These are phyloP conservation scores for Trichoderma citrinoviride DNA, from an alignment of 2,329 filamentous ascomycete species.

Conservation along the genomic window DNA sequence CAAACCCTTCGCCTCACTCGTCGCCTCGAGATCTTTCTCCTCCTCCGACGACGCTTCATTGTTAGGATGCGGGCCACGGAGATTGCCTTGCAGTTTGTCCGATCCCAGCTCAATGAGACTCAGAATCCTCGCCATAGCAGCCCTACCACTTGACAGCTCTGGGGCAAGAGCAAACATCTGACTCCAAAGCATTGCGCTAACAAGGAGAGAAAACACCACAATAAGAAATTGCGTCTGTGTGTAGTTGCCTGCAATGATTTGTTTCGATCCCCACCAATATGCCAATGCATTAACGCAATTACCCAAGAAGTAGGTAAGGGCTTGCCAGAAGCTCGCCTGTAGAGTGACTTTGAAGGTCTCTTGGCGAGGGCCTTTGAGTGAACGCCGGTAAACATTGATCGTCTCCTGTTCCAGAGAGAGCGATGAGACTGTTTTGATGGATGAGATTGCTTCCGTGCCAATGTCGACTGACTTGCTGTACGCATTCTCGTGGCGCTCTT, in stretches of 20 bases:
- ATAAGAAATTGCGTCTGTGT: slow-evolving; percentile 59
- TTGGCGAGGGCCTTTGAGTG: slow-evolving; percentile 37
- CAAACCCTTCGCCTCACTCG: background rate
- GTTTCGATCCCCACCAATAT: slow-evolving; percentile 66
- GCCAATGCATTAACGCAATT: slow-evolving; percentile 62
- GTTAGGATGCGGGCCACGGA: too few relatives aligned
- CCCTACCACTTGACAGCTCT: slow-evolving; percentile 57
- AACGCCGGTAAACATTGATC: slow-evolving; percentile 40
- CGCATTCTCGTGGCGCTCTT: slow-evolving; percentile 57
- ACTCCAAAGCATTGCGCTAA: slow-evolving; percentile 60
- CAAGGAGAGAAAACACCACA: slow-evolving; percentile 59
- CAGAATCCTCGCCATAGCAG: slow-evolving; percentile 49
- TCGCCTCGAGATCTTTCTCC: background rate
- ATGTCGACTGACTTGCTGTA: slow-evolving; percentile 60
- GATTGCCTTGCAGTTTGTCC: background rate
- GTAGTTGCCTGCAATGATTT: slow-evolving; percentile 58
- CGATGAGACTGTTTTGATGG: slow-evolving; percentile 58
- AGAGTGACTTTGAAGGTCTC: slow-evolving; percentile 37
- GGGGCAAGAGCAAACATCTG: slow-evolving; percentile 65
- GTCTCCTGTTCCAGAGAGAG: slow-evolving; percentile 42
- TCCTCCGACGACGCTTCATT: background rate
- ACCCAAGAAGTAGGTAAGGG: slow-evolving; percentile 47
- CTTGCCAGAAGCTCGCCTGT: slow-evolving; percentile 46
- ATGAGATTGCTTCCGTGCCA: slow-evolving; percentile 59
- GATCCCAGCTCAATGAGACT: slow-evolving; percentile 30